Evolutionary conservation across 139 green algal species (phyloP), one percentile per base, ranked within the genome.

Genomic region (Haematococcus lacustris): DNA sequence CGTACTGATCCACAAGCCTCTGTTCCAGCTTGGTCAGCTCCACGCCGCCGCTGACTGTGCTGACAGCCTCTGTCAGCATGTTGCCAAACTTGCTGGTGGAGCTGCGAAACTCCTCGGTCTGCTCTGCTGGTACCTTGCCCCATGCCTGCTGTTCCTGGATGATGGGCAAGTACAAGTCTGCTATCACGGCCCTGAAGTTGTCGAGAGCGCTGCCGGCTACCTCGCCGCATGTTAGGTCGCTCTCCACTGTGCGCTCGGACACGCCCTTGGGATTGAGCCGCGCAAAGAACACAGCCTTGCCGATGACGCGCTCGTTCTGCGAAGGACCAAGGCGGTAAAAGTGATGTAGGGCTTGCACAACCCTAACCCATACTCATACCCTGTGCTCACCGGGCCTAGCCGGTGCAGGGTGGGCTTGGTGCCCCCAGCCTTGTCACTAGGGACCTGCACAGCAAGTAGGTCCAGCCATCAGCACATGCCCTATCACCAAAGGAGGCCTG

Each of bases 131-230:
- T 39, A 66, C 35, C 35, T 61, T 61, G 50, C 50, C 35, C 59
- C 64, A 26, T 71, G 71, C 21, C 62, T 70, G 69, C 78, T 93
- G 87, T 50, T 87, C 82, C 60, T 85, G 74, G 43, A 97, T 77
- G 25, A 95, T 77, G 38, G 92, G 92, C 41, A 94, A 51, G 77
- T 87, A 97, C 34, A 97, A 69, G 69, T 96, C 87, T 5, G 75
- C 74, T 2, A 97, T 68, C 32, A 97, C 73, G 9, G 82, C 75
- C 17, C 78, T 74, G 80, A 93, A 90, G 33, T 79, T 87, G 30
- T 89, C 87, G 35, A 96, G 80, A 6, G 88, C 81, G 37, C 66
- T 74, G 37, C 82, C 78, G 4, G 17, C 53, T 2, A 91, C 60
- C 68, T 87, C 82, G 51, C 87, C 88, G 28, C 51, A 67, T 38